Evolutionary conservation across 371 early-diverging fungal genomes (phyloP).

Genomic region (Sporodiniella umbellata): DNA sequence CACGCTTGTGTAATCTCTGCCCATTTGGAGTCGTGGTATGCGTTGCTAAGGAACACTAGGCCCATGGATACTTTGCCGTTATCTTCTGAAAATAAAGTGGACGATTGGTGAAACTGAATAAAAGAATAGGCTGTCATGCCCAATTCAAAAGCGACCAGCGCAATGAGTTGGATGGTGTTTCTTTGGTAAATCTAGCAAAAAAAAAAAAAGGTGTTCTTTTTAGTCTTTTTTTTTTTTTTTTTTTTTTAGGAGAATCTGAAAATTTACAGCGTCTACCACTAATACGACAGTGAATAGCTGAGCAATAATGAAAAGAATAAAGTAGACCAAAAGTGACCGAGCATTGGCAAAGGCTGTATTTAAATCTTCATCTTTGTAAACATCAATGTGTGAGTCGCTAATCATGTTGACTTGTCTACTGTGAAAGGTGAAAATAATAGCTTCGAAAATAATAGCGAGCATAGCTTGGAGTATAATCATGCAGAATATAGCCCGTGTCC

Average conservation of each 20-base stretch:
- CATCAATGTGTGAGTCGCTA: slow-evolving; percentile 6
- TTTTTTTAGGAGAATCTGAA: neutral
- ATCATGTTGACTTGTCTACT: slow-evolving; percentile 27
- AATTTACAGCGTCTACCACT: slow-evolving; percentile 44
- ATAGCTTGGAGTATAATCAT: slow-evolving; percentile 32
- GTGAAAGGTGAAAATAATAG: slow-evolving; percentile 37
- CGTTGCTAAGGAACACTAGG: slow-evolving; percentile 22
- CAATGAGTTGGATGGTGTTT: slow-evolving; percentile 50
- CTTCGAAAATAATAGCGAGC: slow-evolving; percentile 40
- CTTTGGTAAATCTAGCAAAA: slow-evolving; percentile 39
- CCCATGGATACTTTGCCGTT: slow-evolving; percentile 12
- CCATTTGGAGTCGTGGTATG: slow-evolving; percentile 41
- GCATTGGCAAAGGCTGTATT: slow-evolving; percentile 40
- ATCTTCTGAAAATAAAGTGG: slow-evolving; percentile 33
- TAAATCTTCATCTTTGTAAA: slow-evolving; percentile 24
- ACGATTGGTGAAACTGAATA: slow-evolving; percentile 48
- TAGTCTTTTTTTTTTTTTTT: slow-evolving; percentile 1
- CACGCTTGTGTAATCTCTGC: slow-evolving; percentile 47
- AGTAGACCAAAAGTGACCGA: slow-evolving; percentile 42
- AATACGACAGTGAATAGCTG: slow-evolving; percentile 40
- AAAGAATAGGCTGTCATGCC: slow-evolving; percentile 46
- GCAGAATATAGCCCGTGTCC: slow-evolving; percentile 46
- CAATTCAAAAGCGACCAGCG: slow-evolving; percentile 46
- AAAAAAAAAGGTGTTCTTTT: too few relatives aligned
- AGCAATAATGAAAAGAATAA: slow-evolving; percentile 41